phyloP scores from a whole-genome alignment of 768 basidiomycete genomes.

The Boletus sensibilis region DNA sequence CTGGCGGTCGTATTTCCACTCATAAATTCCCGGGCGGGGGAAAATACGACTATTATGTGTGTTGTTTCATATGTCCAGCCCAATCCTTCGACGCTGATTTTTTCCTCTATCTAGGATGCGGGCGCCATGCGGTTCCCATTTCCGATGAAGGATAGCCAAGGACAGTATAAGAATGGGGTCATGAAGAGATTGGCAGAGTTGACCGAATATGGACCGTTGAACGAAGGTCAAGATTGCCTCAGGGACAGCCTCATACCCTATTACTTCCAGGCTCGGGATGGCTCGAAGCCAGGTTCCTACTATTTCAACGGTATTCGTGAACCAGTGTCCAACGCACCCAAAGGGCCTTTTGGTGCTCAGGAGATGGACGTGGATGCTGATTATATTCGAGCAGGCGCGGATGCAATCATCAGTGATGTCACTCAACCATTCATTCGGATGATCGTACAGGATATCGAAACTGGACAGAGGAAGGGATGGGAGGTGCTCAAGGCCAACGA shows the following conservation, averaged over 20 bases:
- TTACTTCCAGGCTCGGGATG: constrained; percentile 11
- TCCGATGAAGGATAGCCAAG: constrained; percentile 12
- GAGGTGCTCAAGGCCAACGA: constrained; percentile 27
- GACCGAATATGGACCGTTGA: constrained; percentile 27
- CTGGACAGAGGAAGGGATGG: constrained; percentile 24
- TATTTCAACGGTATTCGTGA: constrained; percentile 11
- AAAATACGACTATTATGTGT: constrained; percentile 37
- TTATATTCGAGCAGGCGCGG: constrained; percentile 18
- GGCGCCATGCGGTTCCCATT: constrained; percentile 42
- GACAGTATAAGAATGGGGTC: constrained; percentile 17
- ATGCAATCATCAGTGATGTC: constrained; percentile 15
- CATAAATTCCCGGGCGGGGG: constrained; percentile 36
- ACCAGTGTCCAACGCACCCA: not conserved
- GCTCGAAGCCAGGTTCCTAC: constrained; percentile 6
- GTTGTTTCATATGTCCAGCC: not conserved
- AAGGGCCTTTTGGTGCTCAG: constrained; percentile 2
- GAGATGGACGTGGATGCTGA: constrained; percentile 7
- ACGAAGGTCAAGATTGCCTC: constrained; percentile 13
- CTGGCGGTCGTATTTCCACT: constrained; percentile 46
- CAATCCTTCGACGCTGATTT: not conserved
- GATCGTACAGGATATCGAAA: constrained; percentile 22
- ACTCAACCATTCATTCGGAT: constrained; percentile 17
- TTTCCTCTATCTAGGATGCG: constrained; percentile 22
- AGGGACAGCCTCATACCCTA: constrained; percentile 24
- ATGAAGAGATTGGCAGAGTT: constrained; percentile 36